Conservation (phyloP, 352 stramenopile genomes). For the Phytopythium kandeliae region DNA sequence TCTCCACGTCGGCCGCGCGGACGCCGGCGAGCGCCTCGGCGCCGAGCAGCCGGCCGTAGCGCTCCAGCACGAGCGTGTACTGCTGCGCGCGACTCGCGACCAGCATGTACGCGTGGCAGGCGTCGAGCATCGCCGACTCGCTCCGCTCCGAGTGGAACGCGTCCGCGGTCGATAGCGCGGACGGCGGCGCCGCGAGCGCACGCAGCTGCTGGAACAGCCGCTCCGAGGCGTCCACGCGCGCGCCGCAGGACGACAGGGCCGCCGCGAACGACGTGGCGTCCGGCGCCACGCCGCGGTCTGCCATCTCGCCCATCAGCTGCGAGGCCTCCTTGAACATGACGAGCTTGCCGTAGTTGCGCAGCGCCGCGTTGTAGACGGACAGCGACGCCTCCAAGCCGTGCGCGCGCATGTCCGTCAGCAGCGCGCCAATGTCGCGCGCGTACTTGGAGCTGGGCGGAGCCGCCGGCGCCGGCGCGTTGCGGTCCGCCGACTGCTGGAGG, state of each 20-base stretch:
- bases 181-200: constrained; percentile 5
- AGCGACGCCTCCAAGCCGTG: constrained; percentile 32
- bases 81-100: constrained; percentile 30
- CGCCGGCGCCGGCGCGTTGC: constrained; percentile 21
- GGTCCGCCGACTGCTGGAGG: constrained; percentile 40
- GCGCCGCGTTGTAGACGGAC: constrained; percentile 51
- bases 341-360: constrained; percentile 48
- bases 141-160: constrained; percentile 2
- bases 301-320: constrained; percentile 42
- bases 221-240: constrained; percentile 33
- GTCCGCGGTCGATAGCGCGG: background rate
- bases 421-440: constrained; percentile 33
- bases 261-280: constrained; percentile 55
- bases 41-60: constrained; percentile 19
- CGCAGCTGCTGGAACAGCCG: constrained; percentile 38
- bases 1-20: constrained; percentile 22
- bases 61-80: constrained; percentile 33
- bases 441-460: constrained; percentile 33
- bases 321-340: constrained; percentile 28
- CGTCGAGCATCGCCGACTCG: constrained; percentile 16
- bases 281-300: constrained; percentile 21
- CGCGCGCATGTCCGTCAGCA: constrained; percentile 44
- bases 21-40: background rate
- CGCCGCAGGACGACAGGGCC: constrained; percentile 44
- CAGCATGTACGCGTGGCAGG: constrained; percentile 31